Base-by-base conservation (phyloP, 768 basidiomycete genomes). In the Lentinula raphanica region DNA sequence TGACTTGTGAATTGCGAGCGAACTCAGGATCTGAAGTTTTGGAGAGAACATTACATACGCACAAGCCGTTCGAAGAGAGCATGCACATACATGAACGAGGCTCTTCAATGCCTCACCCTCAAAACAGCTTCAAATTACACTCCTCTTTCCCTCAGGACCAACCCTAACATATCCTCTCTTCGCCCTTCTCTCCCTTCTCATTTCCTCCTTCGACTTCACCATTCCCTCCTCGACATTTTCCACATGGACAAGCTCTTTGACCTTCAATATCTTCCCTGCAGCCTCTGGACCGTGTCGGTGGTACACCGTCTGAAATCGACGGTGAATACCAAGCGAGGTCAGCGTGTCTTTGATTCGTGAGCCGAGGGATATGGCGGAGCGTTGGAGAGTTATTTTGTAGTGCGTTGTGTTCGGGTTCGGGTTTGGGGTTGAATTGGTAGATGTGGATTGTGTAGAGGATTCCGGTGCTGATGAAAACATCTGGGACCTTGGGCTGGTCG, bases 191-290 rank as follows among this genome's bases (percentile, higher is more conserved):
- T 88, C 87, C 64, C 71, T 69, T 63, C 83, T 78, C 75, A 87
- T 85, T 72, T 90, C 79, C 60, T 80, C 73, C 67, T 85, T 84
- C n/a, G 84, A 87, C 72, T 79, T 78, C 25, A 93, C 90, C 56
- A 79, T 74, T 32, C 78, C 76, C 25, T 76, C 74, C 0, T 87
- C 82, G 15, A 97, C 93, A 67, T 95, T 96, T 69, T 86, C 80
- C 42, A 98, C 94, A 66, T 89, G 81, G 9, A 97, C 83, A 44
- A 98, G 75, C 73, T 98, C 94, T 78, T 97, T 98, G 58, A 97
- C 84, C 23, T 73, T 73, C 49, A 98, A 76, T 50, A 97, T 94
- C 71, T 91, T 90, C 13, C 95, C 94, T 0, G 92, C 94, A 3
- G 82, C 78, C 58, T 87, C 86, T 0, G 86, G 84, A 0, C 80